phyloP scores from a whole-genome alignment of 139 green algal genomes.

The Chlorella sp. region DNA sequence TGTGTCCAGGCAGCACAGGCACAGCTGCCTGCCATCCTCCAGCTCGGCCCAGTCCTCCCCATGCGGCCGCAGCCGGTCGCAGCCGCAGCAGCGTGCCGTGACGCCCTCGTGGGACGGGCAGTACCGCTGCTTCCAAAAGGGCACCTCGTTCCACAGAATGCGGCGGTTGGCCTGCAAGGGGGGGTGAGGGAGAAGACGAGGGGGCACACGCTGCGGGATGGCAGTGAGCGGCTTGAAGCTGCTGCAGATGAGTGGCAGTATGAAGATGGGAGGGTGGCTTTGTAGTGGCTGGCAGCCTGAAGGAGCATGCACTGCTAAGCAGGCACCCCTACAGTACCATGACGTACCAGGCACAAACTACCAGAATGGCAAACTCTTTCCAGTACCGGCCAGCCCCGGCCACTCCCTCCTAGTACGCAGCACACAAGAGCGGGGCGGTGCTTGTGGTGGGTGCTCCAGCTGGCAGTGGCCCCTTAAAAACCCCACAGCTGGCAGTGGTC shows the following conservation, averaged over 20 bases:
- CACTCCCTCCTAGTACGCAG: too few relatives aligned
- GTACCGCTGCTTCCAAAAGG: constrained; percentile 69
- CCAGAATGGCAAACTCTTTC: too few relatives aligned
- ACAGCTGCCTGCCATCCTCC: constrained; percentile 81
- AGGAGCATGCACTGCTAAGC: too few relatives aligned
- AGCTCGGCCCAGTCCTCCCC: constrained; percentile 58
- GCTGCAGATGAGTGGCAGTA: too few relatives aligned
- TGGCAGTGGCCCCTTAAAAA: too few relatives aligned
- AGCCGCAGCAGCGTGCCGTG: constrained; percentile 74
- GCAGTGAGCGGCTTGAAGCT: too few relatives aligned
- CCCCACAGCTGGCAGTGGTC: background rate
- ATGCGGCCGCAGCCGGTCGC: constrained; percentile 57
- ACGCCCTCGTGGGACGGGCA: constrained; percentile 63
- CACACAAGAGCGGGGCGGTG: background rate
- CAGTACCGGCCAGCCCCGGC: too few relatives aligned
- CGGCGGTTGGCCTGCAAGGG: constrained; percentile 22
- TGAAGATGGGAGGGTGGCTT: too few relatives aligned
- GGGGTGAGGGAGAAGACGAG: too few relatives aligned
- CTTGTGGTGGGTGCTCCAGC: background rate
- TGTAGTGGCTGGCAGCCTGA: too few relatives aligned
- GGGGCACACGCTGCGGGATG: too few relatives aligned
- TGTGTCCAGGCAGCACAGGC: constrained; percentile 77
- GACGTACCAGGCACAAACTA: background rate
- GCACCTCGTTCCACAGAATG: constrained; percentile 60
- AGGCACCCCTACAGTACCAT: background rate